Evolutionary conservation across 2,329 filamentous ascomycete genomes (phyloP), one percentile per base, ranked within the genome.

Genomic region (Xylaria sp.): DNA sequence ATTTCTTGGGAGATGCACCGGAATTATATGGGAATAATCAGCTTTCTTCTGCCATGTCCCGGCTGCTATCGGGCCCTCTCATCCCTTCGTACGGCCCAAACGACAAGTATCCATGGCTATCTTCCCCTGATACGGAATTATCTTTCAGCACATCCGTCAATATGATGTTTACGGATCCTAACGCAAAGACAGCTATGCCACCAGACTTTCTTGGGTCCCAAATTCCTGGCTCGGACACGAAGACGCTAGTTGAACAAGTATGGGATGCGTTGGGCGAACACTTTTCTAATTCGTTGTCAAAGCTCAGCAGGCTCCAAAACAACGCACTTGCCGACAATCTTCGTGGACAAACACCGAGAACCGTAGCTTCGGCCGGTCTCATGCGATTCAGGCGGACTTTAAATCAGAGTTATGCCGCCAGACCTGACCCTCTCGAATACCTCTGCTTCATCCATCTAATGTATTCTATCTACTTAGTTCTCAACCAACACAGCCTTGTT

Each of bases 361-460:
- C 76, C 0, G 78, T 88, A 43, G 81, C 81, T 6, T 70, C 75
- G 2, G 78, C 70, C 7, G 86, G 85, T 9, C 77, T 87, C 2
- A 71, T 78, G 20, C 76, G 80, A 6, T 76, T 87, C 23, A 79
- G 75, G 8, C 75, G 74, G 12, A 76, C 85, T 4, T 70, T 86
- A 0, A 75, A 79, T 25, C 83, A 81, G 2, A 72, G 72, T n/a
- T 75, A 76, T 7, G 75, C 78, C 0, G 73, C 76, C 3, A 43
- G 30, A 28, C 56, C 55, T 3, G 80, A 81, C 0, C 78, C 85
- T 4, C 71, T 84, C 32, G 80, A 84, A 32, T 80, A 82, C 2
- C 72, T 88, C 1, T 87, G 84, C 72, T 83, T 87, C 67, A 74
- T 86, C 36, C 85, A 88, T 63, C 69, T 87, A 23, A 78, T 84